phyloP scores from a whole-genome alignment of 257 asterid genomes.

The Jaltomata sinuosa region DNA sequence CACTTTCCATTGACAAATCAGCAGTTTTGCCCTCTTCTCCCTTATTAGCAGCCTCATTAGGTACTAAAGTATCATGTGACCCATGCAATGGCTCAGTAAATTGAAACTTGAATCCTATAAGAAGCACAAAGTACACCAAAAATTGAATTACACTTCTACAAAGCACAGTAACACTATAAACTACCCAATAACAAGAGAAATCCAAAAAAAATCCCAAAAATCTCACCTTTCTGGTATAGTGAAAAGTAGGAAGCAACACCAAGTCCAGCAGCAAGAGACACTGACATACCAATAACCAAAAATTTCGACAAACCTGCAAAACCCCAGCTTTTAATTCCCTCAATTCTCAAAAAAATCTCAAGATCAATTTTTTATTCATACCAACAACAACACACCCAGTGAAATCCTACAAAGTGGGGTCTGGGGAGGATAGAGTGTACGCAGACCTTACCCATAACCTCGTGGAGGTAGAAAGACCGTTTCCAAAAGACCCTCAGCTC shows the following conservation, averaged over 20 bases:
- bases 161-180: background rate
- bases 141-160: background rate
- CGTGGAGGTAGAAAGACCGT: too few relatives aligned
- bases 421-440: too few relatives aligned
- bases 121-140: background rate
- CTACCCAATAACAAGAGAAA: background rate
- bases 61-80: constrained; percentile 16
- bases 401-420: too few relatives aligned
- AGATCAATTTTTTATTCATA: background rate
- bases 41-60: constrained; percentile 14
- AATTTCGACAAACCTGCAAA: constrained; percentile 38
- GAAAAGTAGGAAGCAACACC: constrained; percentile 50
- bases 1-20: constrained; percentile 23
- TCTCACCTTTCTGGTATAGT: constrained; percentile 43
- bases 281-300: constrained; percentile 48
- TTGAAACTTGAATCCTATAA: constrained; percentile 37
- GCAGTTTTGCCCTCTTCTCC: constrained; percentile 20
- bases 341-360: background rate
- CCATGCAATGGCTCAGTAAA: constrained; percentile 21
- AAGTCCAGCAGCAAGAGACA: constrained; percentile 46
- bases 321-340: constrained; percentile 10
- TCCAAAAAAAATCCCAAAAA: background rate
- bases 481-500: too few relatives aligned
- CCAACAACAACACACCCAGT: too few relatives aligned
- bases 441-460: too few relatives aligned